Base-by-base conservation (phyloP, 768 basidiomycete species). In the Auricularia sp. region DNA sequence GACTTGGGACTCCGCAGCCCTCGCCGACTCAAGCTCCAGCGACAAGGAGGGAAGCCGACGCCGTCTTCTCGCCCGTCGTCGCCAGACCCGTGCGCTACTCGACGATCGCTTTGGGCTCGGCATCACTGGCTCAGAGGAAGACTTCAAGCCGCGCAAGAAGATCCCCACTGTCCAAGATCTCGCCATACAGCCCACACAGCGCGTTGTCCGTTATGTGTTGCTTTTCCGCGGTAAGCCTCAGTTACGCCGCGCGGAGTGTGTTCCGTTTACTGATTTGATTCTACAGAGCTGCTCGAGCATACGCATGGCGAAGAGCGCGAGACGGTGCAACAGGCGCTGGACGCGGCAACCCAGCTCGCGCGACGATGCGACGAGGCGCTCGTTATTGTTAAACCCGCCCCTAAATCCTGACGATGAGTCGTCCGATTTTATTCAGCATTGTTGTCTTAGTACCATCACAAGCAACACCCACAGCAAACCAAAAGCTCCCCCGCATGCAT, bases 191-290 rank as follows among this genome's bases (percentile, higher is more conserved):
- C 86, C 86, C 18, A 80, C 81, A 14, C 85, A 88, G 70, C 77
- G 87, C 21, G 79, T 86, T n/a, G 82, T 82, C 73, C 77, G 86
- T 66, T 87, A 87, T 71, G 83, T 82, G 2, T 70, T 87, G 45
- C 74, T 86, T 54, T 87, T 83, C 67, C 81, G 77, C 78, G 86
- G 86, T 85, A 65, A 64, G 77, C 74, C 8, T 62, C 34, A 16
- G 51, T 16, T 42, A 14, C 39, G 39, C 7, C 39, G 39, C 35
- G 29, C 61, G 42, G 35, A 10, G 44, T 45, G 44, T 45, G 2
- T 45, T 45, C 44, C 11, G 18, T 45, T 11, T 10, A 45, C 44
- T 51, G 47, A 18, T 21, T 6, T 51, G 21, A 16, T 51, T 51
- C 18, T 5, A 18, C 21, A 51, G 47, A 59, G 29, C 29, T 59